Evolutionary conservation across 148 eudicot species (phyloP), one percentile per base, ranked within the genome.

Genomic region (Dianthus caryophyllus): DNA sequence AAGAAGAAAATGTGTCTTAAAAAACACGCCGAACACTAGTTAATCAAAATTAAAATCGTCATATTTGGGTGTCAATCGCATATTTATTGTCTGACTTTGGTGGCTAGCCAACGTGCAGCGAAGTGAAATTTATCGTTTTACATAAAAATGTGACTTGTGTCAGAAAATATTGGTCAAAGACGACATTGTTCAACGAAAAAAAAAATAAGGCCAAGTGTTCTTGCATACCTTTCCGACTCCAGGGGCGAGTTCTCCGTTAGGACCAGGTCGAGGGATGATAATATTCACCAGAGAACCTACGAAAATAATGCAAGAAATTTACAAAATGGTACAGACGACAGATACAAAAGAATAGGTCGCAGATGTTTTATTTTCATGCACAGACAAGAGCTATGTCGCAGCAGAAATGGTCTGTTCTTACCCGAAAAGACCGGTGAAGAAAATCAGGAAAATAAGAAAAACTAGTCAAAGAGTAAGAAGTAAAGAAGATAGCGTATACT

Each of bases 191-290:
- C 10, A 13, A 41, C 44, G 10, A 41, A 5, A 9, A 41, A 41
- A 41, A 13, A 6, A 9, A 41, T 4, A 41, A 6, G 44, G 44
- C 16, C 24, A 9, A 18, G 53, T 17, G 12, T 26, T 41, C 36
- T 43, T 22, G 69, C 84, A 56, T 74, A 92, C 98, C 97, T 89
- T 92, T 74, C 98, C 96, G 55, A 89, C 84, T 55, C 98, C 96
- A 73, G 95, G 88, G 31, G 75, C 53, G 31, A 64, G 82, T 82
- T 85, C 98, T 16, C 88, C 95, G 33, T 77, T 78, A 38, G 91
- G 85, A 33, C 73, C 77, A 6, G 98, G 98, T 31, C 98, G 89
- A 8, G 98, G 98, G 62, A 93, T 89, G 65, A 84, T 83, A 54
- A 93, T 75, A 30, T 84, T 93, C 69, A 81, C 91, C 80, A 93